Conservation (phyloP, 208 protist genomes). For the Acanthamoeba triangularis region DNA sequence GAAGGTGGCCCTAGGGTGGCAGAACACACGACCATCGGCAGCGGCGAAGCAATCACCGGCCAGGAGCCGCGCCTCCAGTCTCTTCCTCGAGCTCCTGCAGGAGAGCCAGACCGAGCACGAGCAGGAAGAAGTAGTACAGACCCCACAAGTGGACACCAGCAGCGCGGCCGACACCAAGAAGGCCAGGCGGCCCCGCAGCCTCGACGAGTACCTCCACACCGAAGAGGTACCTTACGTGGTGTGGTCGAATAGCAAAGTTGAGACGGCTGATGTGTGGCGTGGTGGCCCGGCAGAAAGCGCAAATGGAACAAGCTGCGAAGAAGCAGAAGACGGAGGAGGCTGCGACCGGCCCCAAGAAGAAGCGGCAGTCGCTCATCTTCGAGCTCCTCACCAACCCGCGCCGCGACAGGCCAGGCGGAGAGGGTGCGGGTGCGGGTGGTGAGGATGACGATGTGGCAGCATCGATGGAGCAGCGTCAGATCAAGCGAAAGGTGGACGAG, state of each 20-base stretch:
- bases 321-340: constrained; percentile 33
- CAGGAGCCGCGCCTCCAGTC: background rate
- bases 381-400: background rate
- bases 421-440: background rate
- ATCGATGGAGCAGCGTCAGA: background rate
- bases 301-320: background rate
- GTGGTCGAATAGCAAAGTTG: background rate
- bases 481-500: background rate
- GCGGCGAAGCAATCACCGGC: background rate
- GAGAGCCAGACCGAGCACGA: constrained; percentile 10
- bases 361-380: constrained; percentile 53
- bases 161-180: background rate
- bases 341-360: background rate
- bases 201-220: constrained; percentile 40
- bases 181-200: background rate
- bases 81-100: constrained; percentile 47
- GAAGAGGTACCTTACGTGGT: background rate
- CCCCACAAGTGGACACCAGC: background rate
- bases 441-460: background rate
- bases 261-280: background rate
- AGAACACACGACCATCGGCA: constrained; percentile 36
- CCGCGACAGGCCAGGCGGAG: background rate
- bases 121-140: background rate
- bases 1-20: constrained; percentile 36
- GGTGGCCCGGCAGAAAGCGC: background rate